Evolutionary conservation across 2,329 filamentous ascomycete species (phyloP).

Genomic region (Parafenestella ontariensis): DNA sequence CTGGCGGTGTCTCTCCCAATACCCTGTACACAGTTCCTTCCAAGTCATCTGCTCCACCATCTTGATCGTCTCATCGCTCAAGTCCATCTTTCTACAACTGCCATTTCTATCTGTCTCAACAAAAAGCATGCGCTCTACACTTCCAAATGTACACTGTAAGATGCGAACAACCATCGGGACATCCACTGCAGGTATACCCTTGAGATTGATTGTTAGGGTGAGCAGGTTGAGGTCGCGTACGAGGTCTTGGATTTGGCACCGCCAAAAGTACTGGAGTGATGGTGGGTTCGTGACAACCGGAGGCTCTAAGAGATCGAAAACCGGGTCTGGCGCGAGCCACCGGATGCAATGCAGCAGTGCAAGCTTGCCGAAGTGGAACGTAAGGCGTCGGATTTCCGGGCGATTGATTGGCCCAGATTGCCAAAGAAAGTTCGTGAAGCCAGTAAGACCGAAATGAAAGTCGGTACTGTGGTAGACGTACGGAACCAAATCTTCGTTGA

Average conservation of each 20-base stretch:
- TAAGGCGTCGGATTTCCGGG: constrained; percentile 24
- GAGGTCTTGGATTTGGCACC: constrained; percentile 40
- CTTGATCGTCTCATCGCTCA: constrained; percentile 8
- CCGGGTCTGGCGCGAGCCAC: constrained; percentile 37
- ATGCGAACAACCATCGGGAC: constrained; percentile 34
- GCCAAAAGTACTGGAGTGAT: constrained; percentile 38
- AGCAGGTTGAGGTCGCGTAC: constrained; percentile 30
- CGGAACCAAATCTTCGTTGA: constrained; percentile 25
- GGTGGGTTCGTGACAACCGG: constrained; percentile 25
- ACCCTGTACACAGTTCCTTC: constrained; percentile 24
- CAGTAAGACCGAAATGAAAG: constrained; percentile 33
- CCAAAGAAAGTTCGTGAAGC: constrained; percentile 30
- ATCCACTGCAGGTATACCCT: constrained; percentile 20
- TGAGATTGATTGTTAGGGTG: constrained; percentile 33
- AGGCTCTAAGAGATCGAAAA: constrained; percentile 38
- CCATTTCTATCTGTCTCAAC: constrained; percentile 9
- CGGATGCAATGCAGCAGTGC: constrained; percentile 39
- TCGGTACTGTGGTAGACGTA: constrained; percentile 37
- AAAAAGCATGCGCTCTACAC: constrained; percentile 22
- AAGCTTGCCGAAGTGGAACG: constrained; percentile 24
- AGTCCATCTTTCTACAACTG: neutral
- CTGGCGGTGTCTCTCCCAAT: constrained; percentile 15
- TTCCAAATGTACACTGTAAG: constrained; percentile 24
- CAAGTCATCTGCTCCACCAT: constrained; percentile 11
- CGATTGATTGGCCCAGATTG: constrained; percentile 31